phyloP scores from a whole-genome alignment of 73 alveolate species.

The Tetrahymena borealis region DNA sequence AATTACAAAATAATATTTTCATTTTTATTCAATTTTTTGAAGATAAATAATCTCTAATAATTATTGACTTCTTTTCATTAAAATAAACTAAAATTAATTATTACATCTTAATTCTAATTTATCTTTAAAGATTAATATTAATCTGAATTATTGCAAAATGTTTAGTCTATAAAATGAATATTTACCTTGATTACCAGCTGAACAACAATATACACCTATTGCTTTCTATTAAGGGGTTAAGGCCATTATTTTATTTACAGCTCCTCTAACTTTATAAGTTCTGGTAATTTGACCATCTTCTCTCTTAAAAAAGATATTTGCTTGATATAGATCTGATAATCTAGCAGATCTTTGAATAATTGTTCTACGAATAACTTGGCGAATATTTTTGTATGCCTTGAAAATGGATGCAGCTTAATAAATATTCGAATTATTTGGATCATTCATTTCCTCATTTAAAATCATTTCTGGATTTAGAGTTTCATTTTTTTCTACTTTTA shows the following conservation, averaged over 20 bases:
- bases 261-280: background rate
- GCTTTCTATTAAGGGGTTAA: background rate
- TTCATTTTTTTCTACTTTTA: background rate
- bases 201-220: background rate
- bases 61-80: too few relatives aligned
- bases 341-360: background rate
- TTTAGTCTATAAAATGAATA: background rate
- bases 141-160: too few relatives aligned
- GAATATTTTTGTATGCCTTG: background rate
- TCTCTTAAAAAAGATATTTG: background rate
- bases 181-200: background rate
- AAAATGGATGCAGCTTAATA: background rate
- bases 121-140: too few relatives aligned
- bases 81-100: too few relatives aligned
- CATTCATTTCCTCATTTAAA: background rate
- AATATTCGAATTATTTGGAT: background rate
- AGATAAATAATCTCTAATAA: too few relatives aligned
- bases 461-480: background rate
- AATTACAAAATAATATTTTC: too few relatives aligned
- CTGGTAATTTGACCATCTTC: background rate
- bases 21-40: too few relatives aligned
- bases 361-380: background rate
- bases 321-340: background rate
- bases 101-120: too few relatives aligned
- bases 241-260: background rate